Percentiles rank a stretch among this genome's conserved stretches.
Evolutionary conservation across 768 basidiomycete genomes (phyloP).

Genomic region (Pisolithus albus): DNA sequence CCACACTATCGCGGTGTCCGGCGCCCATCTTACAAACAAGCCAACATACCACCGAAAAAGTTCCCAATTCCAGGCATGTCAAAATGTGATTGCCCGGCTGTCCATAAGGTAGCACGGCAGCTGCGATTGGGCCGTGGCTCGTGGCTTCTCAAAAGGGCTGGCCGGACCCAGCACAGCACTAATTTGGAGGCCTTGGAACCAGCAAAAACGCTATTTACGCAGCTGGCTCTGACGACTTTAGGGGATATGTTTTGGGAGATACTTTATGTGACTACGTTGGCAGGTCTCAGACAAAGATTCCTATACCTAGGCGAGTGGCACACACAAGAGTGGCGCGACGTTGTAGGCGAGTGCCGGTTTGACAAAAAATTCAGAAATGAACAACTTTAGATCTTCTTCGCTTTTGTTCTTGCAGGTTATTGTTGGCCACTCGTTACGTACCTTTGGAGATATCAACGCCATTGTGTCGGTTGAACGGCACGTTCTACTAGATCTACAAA

Average conservation of each 20-base stretch:
- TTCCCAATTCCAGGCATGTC: too few relatives aligned
- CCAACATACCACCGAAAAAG: too few relatives aligned
- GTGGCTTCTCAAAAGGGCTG: too few relatives aligned
- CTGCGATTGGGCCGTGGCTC: too few relatives aligned
- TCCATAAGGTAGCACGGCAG: too few relatives aligned
- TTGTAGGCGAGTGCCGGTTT: constrained; percentile 31
- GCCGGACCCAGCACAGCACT: too few relatives aligned
- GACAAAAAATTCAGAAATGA: constrained; percentile 7
- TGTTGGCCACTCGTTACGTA: constrained; percentile 39
- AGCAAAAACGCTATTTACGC: constrained; percentile 54
- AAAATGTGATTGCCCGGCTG: too few relatives aligned
- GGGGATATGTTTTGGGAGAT: constrained; percentile 74
- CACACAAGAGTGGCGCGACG: constrained; percentile 21
- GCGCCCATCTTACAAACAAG: too few relatives aligned
- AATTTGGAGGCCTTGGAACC: constrained; percentile 57
- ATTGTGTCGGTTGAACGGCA: constrained; percentile 53
- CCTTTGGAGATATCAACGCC: constrained; percentile 63
- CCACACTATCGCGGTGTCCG: too few relatives aligned
- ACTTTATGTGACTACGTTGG: constrained; percentile 42
- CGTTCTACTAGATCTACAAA: too few relatives aligned
- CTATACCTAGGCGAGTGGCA: constrained; percentile 43
- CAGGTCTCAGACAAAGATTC: constrained; percentile 41
- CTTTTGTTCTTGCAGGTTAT: constrained; percentile 31
- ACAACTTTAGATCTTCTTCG: constrained; percentile 4
- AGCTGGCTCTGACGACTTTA: constrained; percentile 81